These are phyloP conservation scores for Isatis lusitanica DNA, from an alignment of 441 rosid species.

Conservation along the genomic window DNA sequence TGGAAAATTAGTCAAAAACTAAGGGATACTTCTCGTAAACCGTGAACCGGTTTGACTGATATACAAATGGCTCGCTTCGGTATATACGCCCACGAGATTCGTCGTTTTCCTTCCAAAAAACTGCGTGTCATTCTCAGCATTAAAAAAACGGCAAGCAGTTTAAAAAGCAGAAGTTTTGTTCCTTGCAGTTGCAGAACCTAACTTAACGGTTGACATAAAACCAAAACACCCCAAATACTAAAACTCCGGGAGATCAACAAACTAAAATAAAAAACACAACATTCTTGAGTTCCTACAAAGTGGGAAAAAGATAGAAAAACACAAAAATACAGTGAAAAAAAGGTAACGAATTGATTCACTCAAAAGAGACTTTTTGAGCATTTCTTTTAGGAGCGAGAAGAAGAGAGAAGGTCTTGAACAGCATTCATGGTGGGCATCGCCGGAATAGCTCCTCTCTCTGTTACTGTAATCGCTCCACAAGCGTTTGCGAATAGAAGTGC, in stretches of 20 bases:
- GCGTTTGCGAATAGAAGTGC: conserved; percentile 82
- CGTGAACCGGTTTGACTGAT: background rate
- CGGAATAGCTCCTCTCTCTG: conserved; percentile 93
- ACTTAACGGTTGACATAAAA: background rate
- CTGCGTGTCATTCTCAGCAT: background rate
- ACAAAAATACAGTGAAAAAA: conserved; percentile 13
- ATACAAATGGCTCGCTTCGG: background rate
- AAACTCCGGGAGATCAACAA: conserved; percentile 34
- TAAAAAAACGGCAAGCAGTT: conserved; percentile 13
- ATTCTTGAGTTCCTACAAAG: conserved; percentile 33
- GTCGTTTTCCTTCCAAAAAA: background rate
- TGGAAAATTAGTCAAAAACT: no score
- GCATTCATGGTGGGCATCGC: conserved; percentile 75
- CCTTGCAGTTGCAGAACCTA: conserved; percentile 2
- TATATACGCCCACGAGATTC: background rate
- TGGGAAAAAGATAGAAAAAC: background rate
- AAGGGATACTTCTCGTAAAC: background rate
- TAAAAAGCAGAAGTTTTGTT: background rate
- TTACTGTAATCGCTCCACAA: conserved; percentile 84
- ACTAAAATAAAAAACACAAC: conserved; percentile 25
- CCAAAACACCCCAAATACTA: conserved; percentile 14
- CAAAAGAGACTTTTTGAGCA: conserved; percentile 17
- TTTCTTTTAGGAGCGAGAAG: conserved; percentile 27
- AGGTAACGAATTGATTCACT: background rate
- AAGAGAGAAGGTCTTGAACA: conserved; percentile 48